Percentiles rank a stretch among this genome's conserved stretches.
These are phyloP conservation scores for Penicillium antarcticum DNA, from an alignment of 495 filamentous ascomycete genomes.

Conservation along the genomic window DNA sequence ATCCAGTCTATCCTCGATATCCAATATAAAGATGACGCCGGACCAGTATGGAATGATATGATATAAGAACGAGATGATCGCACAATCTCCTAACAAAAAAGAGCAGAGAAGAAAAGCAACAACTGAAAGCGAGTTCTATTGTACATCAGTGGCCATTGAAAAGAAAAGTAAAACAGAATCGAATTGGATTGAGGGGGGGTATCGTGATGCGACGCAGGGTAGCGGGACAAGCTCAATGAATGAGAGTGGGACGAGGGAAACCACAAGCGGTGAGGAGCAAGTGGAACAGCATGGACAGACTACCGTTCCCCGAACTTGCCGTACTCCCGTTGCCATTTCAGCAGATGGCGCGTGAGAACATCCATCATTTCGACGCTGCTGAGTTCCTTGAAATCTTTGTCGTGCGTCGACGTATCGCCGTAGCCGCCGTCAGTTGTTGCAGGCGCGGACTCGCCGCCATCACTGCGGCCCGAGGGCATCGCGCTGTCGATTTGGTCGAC, in stretches of 20 bases:
- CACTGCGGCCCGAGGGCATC: conserved; percentile 24
- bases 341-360: conserved; percentile 65
- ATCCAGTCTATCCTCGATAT: conserved; percentile 7
- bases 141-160: conserved; percentile 14
- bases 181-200: conserved; percentile 11
- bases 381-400: conserved; percentile 62
- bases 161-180: conserved; percentile 10
- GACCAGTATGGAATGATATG: conserved; percentile 10
- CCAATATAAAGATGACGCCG: conserved; percentile 19
- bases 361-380: conserved; percentile 82
- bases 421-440: conserved; percentile 29
- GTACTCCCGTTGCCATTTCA: conserved; percentile 73
- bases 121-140: conserved; percentile 14
- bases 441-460: conserved; percentile 28
- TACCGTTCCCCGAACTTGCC: conserved; percentile 53
- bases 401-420: conserved; percentile 22
- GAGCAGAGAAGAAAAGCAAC: conserved; percentile 3
- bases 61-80: not conserved
- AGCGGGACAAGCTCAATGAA: conserved; percentile 4
- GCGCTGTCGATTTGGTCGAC: conserved; percentile 35
- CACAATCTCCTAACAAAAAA: not conserved
- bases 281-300: conserved; percentile 12
- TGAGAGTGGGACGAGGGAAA: conserved; percentile 2
- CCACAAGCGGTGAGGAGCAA: not conserved
- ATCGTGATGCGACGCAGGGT: conserved; percentile 22